Evolutionary conservation across 2,329 filamentous ascomycete genomes (phyloP), one percentile per base, ranked within the genome.

Genomic region (Verticillium albo-atrum): DNA sequence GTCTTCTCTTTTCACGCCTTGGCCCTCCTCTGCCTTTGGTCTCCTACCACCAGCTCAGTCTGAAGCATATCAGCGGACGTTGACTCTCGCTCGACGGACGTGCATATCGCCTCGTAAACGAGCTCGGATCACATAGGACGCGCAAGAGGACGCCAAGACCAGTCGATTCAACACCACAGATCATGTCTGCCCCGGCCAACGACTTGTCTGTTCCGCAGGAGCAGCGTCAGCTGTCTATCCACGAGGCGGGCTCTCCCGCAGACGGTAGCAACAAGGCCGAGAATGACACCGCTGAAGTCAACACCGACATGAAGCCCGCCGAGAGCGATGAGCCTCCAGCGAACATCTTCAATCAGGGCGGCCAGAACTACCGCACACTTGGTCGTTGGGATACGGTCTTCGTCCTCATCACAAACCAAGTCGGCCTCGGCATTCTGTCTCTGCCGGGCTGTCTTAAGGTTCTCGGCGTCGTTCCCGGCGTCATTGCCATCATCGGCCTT

Each of bases 361-460:
- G 66, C 62, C 70, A 72, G 58, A 69, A 65, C 56, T 72, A 71
- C 54, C 68, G 71, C 53, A 74, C 68, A 54, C 68, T 74, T 68
- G 61, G 67, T 47, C 68, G 71, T 57, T 72, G 72, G 71, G 70
- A 73, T 42, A 72, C 71, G 0, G 64, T 68, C 10, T 67, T 72
- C 50, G 69, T 72, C 32, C 64, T 74, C 3, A 60, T 74, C 12
- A 72, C 70, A 34, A 73, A 73, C 58, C 68, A 74, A 60, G 66
- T 75, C 58, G 71, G 70, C 47, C 67, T 75, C 4, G 74, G 73
- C n/a, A 72, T 76, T 71, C 87, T 91, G 80, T 89, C 87, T 1
- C 88, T 90, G 63, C 88, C 88, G 3, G 88, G 85, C 71, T 88
- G 87, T 0, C 89, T 90, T 72, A 86, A 87, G 5, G 75, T 87